Evolutionary conservation across 2,329 filamentous ascomycete genomes (phyloP).

Genomic region (Metarhizium album): DNA sequence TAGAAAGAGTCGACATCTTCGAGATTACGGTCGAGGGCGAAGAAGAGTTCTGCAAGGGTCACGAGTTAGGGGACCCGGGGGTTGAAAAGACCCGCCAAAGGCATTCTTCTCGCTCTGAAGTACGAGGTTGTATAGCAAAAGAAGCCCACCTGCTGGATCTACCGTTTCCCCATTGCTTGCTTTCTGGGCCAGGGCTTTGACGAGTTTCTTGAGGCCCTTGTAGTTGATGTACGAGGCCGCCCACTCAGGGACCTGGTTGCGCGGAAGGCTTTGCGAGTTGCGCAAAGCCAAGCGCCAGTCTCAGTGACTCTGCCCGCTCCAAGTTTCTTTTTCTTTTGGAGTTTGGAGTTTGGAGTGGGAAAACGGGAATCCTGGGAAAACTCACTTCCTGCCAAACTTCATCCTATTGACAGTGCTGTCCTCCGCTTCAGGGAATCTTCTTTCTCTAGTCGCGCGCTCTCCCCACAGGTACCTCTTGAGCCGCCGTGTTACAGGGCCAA

Average conservation of each 20-base stretch:
- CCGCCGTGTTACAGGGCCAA: neutral
- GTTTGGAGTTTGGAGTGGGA: slow-evolving; percentile 3
- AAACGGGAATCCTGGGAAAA: slow-evolving; percentile 7
- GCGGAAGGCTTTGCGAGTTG: slow-evolving; percentile 44
- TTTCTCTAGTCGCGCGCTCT: neutral
- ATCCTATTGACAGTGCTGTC: slow-evolving; percentile 22
- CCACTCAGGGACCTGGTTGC: slow-evolving; percentile 84
- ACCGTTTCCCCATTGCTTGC: slow-evolving; percentile 60
- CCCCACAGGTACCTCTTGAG: neutral
- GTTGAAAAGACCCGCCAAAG: slow-evolving; percentile 12
- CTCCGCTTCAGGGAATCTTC: neutral
- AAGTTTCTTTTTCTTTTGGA: too few species aligned
- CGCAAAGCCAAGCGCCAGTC: slow-evolving; percentile 3
- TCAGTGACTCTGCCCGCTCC: slow-evolving; percentile 9
- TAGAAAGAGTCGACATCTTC: slow-evolving; percentile 96
- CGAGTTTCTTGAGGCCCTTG: slow-evolving; percentile 87
- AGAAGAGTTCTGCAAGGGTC: slow-evolving; percentile 72
- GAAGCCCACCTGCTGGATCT: slow-evolving; percentile 76
- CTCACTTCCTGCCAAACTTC: slow-evolving; percentile 55
- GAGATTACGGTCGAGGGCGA: slow-evolving; percentile 89
- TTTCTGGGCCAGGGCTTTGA: slow-evolving; percentile 65
- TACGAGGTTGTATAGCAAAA: slow-evolving; percentile 12
- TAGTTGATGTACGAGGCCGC: slow-evolving; percentile 78
- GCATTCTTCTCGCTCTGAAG: slow-evolving; percentile 10
- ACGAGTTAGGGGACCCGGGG: slow-evolving; percentile 21